These are phyloP conservation scores for Liquidambar formosana DNA, from an alignment of 164 flowering plant genomes.

Conservation along the genomic window DNA sequence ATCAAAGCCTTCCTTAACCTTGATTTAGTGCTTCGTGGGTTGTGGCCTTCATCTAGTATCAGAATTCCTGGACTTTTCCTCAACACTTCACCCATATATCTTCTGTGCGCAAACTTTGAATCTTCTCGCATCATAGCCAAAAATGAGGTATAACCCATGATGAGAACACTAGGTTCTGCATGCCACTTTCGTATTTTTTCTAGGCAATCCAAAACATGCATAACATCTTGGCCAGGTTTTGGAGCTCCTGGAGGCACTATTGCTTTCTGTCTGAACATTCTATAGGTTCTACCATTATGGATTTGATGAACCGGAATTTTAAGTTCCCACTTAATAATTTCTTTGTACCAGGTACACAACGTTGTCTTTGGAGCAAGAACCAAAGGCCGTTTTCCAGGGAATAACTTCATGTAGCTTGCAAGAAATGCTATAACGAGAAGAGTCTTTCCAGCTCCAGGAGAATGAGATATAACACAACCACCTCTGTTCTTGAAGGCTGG, in stretches of 20 bases:
- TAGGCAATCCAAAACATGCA: conserved; percentile 79
- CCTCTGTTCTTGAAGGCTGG: conserved; percentile 40
- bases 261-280: conserved; percentile 30
- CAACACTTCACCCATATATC: conserved; percentile 64
- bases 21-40: conserved; percentile 89
- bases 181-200: conserved; percentile 90
- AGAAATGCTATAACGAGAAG: conserved; percentile 86
- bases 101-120: conserved; percentile 53
- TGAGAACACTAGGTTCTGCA: conserved; percentile 79
- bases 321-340: conserved; percentile 82
- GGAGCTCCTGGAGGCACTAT: conserved; percentile 33
- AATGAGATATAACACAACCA: conserved; percentile 91
- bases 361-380: conserved; percentile 95
- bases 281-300: conserved; percentile 60
- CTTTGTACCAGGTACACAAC: conserved; percentile 86
- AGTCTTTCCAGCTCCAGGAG: conserved; percentile 97
- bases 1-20: conserved; percentile 79
- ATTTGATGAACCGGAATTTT: conserved; percentile 79
- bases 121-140: conserved; percentile 66
- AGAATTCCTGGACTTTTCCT: conserved; percentile 78
- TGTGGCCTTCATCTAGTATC: conserved; percentile 95
- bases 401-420: conserved; percentile 76
- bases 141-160: conserved; percentile 92
- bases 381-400: conserved; percentile 76
- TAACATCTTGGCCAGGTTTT: conserved; percentile 50